Base-by-base conservation (phyloP, 2,329 filamentous ascomycete species). In the Arthroderma sp. region DNA sequence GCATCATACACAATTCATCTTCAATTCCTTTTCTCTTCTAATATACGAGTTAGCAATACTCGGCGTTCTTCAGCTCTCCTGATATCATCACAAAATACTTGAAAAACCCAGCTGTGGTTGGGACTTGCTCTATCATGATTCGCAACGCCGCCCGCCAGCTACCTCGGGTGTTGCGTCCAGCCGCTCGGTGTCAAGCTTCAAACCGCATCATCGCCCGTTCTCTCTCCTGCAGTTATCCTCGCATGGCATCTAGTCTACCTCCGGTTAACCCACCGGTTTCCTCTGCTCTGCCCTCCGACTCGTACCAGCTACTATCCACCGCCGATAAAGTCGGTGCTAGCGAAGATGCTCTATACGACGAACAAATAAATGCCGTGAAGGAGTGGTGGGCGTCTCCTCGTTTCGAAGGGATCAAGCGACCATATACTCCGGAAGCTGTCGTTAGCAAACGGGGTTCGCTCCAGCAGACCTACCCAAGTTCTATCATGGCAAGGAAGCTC, bases 371-470 rank as follows among this genome's bases (percentile, higher is more conserved):
- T 56, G 82, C 91, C 56, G 86, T 96, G 8, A 78, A 88, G 62
- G 75, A 81, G 29, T 96, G 89, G 91, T 98, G 89, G 89, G 74
- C 77, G 15, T 82, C 81, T 36, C 81, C 86, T 5, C 80, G 91
- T 46, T 98, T 80, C 62, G 75, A 82, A 52, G 89, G 85, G 48
- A 95, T 96, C 70, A 91, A 83, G 70, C 76, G 91, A 38, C 87
- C 89, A 7, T 98, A 96, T 63, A 83, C 82, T 11, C 84, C 87
- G 1, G 84, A 82, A 56, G 88, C 94, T 67, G 83, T 98, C 4
- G 89, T 94, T 50, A 87, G 83, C 65, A 96, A 96, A 71, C 76
- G 91, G 50, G 91, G 91, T 6, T 82, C 86, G 5, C 75, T 95
- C 53, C 79, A 86, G 58, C 85, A 94, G 60, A 78, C 76, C 42